Percentiles rank a stretch among this genome's conserved stretches.
Conservation (phyloP, 345 rosid genomes). For the Turnera subulata region DNA sequence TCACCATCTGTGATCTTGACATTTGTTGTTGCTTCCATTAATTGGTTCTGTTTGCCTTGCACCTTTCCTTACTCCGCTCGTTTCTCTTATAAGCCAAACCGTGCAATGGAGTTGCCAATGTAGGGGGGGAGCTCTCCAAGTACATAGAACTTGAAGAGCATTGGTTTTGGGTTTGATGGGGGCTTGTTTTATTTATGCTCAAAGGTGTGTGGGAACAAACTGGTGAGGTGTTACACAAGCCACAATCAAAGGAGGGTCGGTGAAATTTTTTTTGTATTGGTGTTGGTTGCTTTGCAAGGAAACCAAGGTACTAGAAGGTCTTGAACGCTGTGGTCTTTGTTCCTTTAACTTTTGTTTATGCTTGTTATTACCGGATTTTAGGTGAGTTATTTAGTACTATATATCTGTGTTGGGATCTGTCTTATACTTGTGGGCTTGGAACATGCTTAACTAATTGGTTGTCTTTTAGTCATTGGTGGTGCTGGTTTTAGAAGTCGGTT, state of each 20-base stretch:
- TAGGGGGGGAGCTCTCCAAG: slow-evolving; percentile 5
- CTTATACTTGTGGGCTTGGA: slow-evolving; percentile 17
- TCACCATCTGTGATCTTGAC: slow-evolving; percentile 22
- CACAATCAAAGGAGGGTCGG: slow-evolving; percentile 57
- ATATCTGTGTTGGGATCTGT: slow-evolving; percentile 22
- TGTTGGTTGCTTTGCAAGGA: slow-evolving; percentile 46
- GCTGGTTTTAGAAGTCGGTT: slow-evolving; percentile 31
- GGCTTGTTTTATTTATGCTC: slow-evolving; percentile 19
- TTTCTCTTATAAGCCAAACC: slow-evolving; percentile 19
- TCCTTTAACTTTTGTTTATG: slow-evolving; percentile 33
- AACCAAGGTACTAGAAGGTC: slow-evolving; percentile 54
- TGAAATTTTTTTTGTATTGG: slow-evolving; percentile 22
- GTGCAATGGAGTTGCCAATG: slow-evolving; percentile 7
- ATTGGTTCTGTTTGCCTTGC: slow-evolving; percentile 7
- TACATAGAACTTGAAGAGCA: slow-evolving; percentile 30
- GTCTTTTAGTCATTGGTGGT: slow-evolving; percentile 22
- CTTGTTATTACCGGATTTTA: slow-evolving; percentile 32
- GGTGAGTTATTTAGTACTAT: slow-evolving; percentile 20
- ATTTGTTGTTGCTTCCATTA: slow-evolving; percentile 26
- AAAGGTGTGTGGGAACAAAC: slow-evolving; percentile 22
- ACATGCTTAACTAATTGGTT: slow-evolving; percentile 16
- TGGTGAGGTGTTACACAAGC: slow-evolving; percentile 17
- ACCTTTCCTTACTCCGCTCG: slow-evolving; percentile 55
- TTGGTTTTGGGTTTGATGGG: slow-evolving; percentile 16
- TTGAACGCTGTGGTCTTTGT: slow-evolving; percentile 26